Percentiles rank a stretch among this genome's conserved stretches.
phyloP scores from a whole-genome alignment of 306 rosid species.

The Potentilla sterilis region DNA sequence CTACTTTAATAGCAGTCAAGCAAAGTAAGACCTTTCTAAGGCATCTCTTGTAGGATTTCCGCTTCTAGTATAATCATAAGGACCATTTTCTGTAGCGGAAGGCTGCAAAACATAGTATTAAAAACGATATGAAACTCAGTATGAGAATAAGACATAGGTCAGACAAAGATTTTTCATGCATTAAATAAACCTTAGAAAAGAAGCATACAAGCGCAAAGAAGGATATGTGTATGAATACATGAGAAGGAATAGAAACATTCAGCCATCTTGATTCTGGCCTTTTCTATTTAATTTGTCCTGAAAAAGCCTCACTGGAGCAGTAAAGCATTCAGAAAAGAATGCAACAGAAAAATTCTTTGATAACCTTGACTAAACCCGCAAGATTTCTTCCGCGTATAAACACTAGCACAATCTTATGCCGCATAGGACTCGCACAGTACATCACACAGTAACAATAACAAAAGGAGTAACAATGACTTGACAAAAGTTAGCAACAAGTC shows the following conservation, averaged over 20 bases:
- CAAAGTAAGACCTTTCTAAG: constrained; percentile 63
- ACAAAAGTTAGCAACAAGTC: not conserved
- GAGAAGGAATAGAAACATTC: not conserved
- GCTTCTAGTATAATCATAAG: constrained; percentile 88
- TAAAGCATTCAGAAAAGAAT: not conserved
- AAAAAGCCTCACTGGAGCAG: not conserved
- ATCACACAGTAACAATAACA: not conserved
- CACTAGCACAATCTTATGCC: not conserved
- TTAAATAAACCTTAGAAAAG: constrained; percentile 6
- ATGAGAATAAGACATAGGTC: not conserved
- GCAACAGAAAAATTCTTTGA: not conserved
- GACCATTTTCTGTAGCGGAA: constrained; percentile 79
- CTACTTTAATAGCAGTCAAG: constrained; percentile 6
- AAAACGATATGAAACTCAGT: not conserved
- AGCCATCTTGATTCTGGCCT: not conserved
- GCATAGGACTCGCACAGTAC: no score
- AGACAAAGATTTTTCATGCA: not conserved
- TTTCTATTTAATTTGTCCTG: not conserved
- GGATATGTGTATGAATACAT: not conserved
- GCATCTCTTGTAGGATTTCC: constrained; percentile 93
- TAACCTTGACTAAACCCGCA: not conserved
- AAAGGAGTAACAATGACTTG: not conserved
- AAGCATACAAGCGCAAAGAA: not conserved
- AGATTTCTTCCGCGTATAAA: no score
- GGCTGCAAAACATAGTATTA: constrained; percentile 50